phyloP scores from a whole-genome alignment of 148 eudicot genomes.

The Vaccinium vitisidaea region DNA sequence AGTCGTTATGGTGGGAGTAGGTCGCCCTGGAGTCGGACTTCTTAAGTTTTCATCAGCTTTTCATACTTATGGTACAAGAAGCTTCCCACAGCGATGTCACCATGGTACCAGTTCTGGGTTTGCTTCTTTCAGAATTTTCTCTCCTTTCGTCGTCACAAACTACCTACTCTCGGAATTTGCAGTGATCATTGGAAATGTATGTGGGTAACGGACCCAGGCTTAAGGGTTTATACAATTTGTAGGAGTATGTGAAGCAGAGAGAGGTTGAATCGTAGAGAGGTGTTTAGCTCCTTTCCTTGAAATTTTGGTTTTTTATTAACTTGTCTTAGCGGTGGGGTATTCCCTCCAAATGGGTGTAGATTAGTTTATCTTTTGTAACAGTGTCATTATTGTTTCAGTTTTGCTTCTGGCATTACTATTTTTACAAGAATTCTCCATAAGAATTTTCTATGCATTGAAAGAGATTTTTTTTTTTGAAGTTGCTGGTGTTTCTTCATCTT shows the following conservation, averaged over 20 bases:
- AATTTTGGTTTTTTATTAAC: background rate
- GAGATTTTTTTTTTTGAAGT: no score
- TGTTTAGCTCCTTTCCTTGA: background rate
- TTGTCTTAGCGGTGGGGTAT: background rate
- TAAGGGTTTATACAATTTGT: background rate
- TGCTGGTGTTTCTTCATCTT: no score
- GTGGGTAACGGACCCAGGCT: background rate
- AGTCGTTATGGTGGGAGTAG: constrained; percentile 6
- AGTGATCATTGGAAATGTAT: background rate
- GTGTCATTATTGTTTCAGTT: background rate
- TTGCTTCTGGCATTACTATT: background rate
- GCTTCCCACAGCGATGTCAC: background rate
- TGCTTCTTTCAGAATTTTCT: background rate
- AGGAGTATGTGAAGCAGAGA: background rate
- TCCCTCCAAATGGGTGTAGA: background rate
- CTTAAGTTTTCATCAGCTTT: background rate
- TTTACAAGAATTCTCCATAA: background rate
- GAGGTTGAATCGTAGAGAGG: background rate
- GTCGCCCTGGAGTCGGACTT: constrained; percentile 7
- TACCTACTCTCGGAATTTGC: background rate
- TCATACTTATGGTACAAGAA: background rate
- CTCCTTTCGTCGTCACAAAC: no score
- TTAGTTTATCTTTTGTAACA: background rate
- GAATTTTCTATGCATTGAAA: no score
- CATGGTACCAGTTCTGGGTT: background rate